A percentile compares a stretch with the other conserved stretches of the same genome.
Evolutionary conservation across 495 filamentous ascomycete species (phyloP).

Genomic region (Pseudotulostoma volvatum): DNA sequence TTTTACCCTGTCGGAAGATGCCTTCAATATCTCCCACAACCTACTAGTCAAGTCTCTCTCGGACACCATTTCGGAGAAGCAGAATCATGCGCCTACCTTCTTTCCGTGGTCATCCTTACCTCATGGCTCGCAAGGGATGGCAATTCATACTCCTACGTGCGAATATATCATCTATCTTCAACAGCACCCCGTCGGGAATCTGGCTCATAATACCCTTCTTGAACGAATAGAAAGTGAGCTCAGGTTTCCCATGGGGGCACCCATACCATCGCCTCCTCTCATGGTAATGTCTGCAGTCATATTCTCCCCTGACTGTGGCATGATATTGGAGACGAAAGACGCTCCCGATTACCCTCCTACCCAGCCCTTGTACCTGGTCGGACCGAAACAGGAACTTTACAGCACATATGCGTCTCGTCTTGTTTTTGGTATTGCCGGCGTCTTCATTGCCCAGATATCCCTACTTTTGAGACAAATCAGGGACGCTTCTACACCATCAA

Average conservation of each 20-base stretch:
- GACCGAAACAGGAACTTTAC: slow-evolving; percentile 64
- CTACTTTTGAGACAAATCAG: slow-evolving; percentile 74
- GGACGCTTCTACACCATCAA: slow-evolving; percentile 87
- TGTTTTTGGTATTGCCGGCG: slow-evolving; percentile 45
- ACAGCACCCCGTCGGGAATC: slow-evolving; percentile 41
- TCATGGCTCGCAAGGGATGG: slow-evolving; percentile 37
- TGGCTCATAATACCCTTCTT: slow-evolving; percentile 28
- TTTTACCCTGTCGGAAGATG: slow-evolving; percentile 47
- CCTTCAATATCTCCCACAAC: slow-evolving; percentile 47
- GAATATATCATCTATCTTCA: slow-evolving; percentile 83
- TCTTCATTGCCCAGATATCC: slow-evolving; percentile 53
- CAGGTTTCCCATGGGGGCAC: slow-evolving; percentile 68
- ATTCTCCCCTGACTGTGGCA: slow-evolving; percentile 89
- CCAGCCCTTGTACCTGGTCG: slow-evolving; percentile 51
- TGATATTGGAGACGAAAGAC: slow-evolving; percentile 77
- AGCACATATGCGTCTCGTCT: slow-evolving; percentile 47
- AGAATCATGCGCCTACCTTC: slow-evolving; percentile 33
- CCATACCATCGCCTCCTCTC: slow-evolving; percentile 45
- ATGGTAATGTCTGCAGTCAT: slow-evolving; percentile 71
- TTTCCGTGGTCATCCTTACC: slow-evolving; percentile 50
- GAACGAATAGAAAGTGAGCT: slow-evolving; percentile 68
- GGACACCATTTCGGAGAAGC: slow-evolving; percentile 41
- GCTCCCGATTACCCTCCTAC: slow-evolving; percentile 50
- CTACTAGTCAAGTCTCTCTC: slow-evolving; percentile 57
- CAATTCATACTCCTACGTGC: slow-evolving; percentile 54